Base-by-base conservation (phyloP, 116 monocot genomes). In the Phalaenopsis hybrid region DNA sequence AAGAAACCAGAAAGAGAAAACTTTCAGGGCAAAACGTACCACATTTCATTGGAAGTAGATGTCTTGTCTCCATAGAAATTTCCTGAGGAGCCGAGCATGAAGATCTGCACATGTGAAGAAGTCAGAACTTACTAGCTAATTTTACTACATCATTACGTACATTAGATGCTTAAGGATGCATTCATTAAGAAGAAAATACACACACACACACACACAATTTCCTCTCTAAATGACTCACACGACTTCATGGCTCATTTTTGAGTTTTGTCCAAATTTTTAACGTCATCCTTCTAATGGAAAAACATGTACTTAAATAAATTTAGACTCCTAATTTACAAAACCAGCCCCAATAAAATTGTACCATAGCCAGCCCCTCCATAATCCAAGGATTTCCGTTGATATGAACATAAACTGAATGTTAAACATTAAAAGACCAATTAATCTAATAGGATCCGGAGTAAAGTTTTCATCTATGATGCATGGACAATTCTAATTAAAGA, bases 11-110 rank as follows among this genome's bases (percentile, higher is more conserved):
- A 58, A 23, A 63, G 63, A 23, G n/a, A 5, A 61, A 59, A 44
- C 37, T 23, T 20, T 18, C 28, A 45, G 1, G 18, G 18, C 6
- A 33, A 16, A 13, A 44, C 83, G 51, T 84, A 95, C 95, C 89
- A 81, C 50, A 80, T 86, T 78, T 87, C 68, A 73, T 74, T 57
- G 93, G 86, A 59, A 94, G 84, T 78, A 93, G 74, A 81, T 89
- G 85, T 31, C 81, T 84, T 55, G 91, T 85, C 74, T 94, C 92
- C 57, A 44, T 50, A 68, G 83, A 89, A 33, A 87, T 77, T 84
- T 96, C 96, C 82, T 92, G 92, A 57, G 89, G 68, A 81, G 85
- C 84, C 52, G 82, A 83, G 79, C 96, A 96, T 9, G 90, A 92
- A 69, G 88, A 90, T 87, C 96, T 96, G 34, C 4, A n/a, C 23